Evolutionary conservation across 768 basidiomycete species (phyloP), one percentile per base, ranked within the genome.

Genomic region (Strobilomyces confusus): DNA sequence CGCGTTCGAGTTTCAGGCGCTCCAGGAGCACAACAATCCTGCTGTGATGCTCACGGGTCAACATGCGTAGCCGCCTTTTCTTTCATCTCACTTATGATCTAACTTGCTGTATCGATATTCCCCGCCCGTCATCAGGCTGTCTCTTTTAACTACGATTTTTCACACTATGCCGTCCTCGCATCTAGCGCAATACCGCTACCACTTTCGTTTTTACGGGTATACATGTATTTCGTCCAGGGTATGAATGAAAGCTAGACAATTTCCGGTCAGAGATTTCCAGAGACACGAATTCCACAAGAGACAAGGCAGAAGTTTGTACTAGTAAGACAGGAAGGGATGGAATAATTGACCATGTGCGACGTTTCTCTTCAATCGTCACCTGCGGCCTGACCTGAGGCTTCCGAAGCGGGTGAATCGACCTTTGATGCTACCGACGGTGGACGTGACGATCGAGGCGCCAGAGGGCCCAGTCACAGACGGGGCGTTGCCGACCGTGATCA

Each of bases 371-470:
- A 12, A 13, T 63, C 20, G 66, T 37, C 69, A 62, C 48, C 62
- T 66, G 25, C 79, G 76, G 45, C 85, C 58, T 30, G 67, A 76
- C 26, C 83, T 83, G 66, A 90, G 72, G 63, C 86, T 89, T 20
- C 88, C 87, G 54, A 92, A 84, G 43, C 86, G 80, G 36, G 87
- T 87, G 61, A 90, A 81, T 13, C 89, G 82, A 1, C 83, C 87
- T 64, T 81, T 85, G 44, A 90, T 83, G 46, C 78, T 78, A 13
- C 85, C 83, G 56, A 85, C 76, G 38, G 82, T 82, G 3, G 87
- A 87, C 19, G 78, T 76, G 54, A 80, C 77, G 14, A 82, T 74
- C 12, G 87, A 87, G 13, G 80, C 78, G 3, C 79, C 79, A 5
- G 84, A 71, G 11, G 62, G 77, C 60, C 54, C 60, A 5, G 57